Conservation (phyloP, 1,139 yeast species). For the Kluyveromyces sp. region DNA sequence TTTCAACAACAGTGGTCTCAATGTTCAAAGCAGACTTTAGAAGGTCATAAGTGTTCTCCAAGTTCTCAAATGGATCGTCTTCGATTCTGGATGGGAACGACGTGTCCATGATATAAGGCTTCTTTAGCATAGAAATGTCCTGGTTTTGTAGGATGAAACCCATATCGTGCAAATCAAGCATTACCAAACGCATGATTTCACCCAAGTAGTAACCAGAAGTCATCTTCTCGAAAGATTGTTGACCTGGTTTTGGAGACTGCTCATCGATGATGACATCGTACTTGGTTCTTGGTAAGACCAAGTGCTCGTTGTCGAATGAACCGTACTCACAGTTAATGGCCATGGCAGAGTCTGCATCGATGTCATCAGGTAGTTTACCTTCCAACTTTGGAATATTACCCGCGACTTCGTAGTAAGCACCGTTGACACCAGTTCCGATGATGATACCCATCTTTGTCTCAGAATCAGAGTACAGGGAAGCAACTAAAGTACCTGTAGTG, state of each 20-base stretch:
- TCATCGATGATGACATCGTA: constrained; percentile 75
- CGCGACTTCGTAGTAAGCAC: constrained; percentile 84
- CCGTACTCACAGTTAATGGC: constrained; percentile 99
- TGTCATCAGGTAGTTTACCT: constrained; percentile 60
- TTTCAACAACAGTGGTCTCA: constrained; percentile 66
- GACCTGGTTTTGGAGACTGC: constrained; percentile 93
- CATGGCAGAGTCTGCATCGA: constrained; percentile 63
- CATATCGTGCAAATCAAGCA: constrained; percentile 62
- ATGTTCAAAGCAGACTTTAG: constrained; percentile 55
- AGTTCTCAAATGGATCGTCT: constrained; percentile 83
- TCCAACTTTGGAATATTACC: constrained; percentile 74
- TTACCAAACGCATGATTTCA: constrained; percentile 75
- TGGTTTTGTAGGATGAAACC: constrained; percentile 65
- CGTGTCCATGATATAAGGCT: constrained; percentile 74
- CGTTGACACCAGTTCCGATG: constrained; percentile 97
- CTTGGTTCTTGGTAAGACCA: constrained; percentile 79
- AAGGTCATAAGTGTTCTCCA: constrained; percentile 64
- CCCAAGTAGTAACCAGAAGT: constrained; percentile 95
- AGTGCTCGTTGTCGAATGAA: constrained; percentile 88
- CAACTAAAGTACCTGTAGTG: constrained; percentile 95
- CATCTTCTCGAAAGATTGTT: constrained; percentile 95
- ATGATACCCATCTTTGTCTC: constrained; percentile 90
- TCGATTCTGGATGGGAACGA: constrained; percentile 82
- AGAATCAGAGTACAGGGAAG: constrained; percentile 87
- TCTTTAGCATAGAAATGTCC: constrained; percentile 52